Evolutionary conservation across 768 basidiomycete species (phyloP), one percentile per base, ranked within the genome.

Genomic region (Lentinula detonsa): DNA sequence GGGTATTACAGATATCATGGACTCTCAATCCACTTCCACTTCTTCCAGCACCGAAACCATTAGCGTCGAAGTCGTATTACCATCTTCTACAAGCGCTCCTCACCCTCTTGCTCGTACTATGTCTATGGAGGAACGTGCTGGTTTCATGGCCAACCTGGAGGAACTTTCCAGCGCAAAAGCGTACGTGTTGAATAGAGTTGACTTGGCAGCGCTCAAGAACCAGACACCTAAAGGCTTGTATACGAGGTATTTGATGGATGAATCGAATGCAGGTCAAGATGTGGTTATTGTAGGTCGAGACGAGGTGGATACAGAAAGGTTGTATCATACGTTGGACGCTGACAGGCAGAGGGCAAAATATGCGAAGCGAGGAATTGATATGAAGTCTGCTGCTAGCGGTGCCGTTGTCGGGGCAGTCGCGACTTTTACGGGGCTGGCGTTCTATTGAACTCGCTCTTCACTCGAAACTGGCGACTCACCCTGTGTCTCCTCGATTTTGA

Each of bases 321-420:
- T 81, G 62, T 72, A 70, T 21, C 65, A 69, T 1, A 74, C 72
- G 52, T 66, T 78, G 34, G 71, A 73, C 61, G 66, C 57, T 15
- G 72, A 72, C 57, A 72, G 67, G 28, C 51, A 52, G 63, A 63
- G 57, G 71, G 3, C 31, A 39, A 56, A 54, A 61, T 23, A 42
- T 66, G 40, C 42, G 56, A 55, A 40, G 35, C 55, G 51, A 59
- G 39, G 51, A 15, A 33, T 68, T 68, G 40, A 63, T 64, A 64
- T 80, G 15, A 76, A 72, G 51, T 78, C 77, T 49, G 80, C 76
- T 54, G 84, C 84, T 62, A 80, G 83, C 16, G 83, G 81, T 50
- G 83, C 78, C n/a, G 75, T 86, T 16, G 78, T 86, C 18, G 85
- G 85, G 43, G 85, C 82, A 43, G 82, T 85, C 6, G 83, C 83